Conservation (phyloP, 768 basidiomycete species). For the Phallus indusiatus region DNA sequence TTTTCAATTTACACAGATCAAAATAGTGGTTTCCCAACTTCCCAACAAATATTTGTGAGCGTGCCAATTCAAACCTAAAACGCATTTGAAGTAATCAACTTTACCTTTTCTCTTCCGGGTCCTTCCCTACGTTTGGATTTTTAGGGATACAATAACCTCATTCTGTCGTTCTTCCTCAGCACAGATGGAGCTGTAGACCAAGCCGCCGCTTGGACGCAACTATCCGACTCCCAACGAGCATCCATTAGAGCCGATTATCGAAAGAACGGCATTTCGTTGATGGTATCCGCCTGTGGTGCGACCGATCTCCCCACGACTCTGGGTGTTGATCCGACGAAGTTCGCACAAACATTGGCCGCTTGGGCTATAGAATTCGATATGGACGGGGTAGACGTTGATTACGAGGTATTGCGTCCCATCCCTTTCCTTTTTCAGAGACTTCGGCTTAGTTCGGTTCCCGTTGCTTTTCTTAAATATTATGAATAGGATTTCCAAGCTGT, state of each 20-base stretch:
- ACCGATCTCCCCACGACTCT: constrained; percentile 17
- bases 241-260: constrained; percentile 20
- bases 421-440: not conserved
- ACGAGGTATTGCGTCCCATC: not conserved
- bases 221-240: constrained; percentile 10
- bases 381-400: constrained; percentile 13
- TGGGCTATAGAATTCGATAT: constrained; percentile 13
- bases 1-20: not conserved
- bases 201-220: constrained; percentile 8
- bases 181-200: constrained; percentile 7
- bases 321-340: constrained; percentile 4
- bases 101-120: too few species aligned
- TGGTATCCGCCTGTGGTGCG: constrained; percentile 29
- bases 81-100: not conserved
- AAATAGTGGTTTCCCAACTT: not conserved
- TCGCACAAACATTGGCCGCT: constrained; percentile 5
- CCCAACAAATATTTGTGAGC: not conserved
- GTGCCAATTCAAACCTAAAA: too few species aligned
- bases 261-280: constrained; percentile 23
- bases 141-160: constrained; percentile 11
- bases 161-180: constrained; percentile 10
- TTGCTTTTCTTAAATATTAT: not conserved
- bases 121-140: too few species aligned
- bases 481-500: constrained; percentile 16
- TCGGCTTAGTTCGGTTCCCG: not conserved